Evolutionary conservation across 306 rosid genomes (phyloP), one percentile per base, ranked within the genome.

Genomic region (Herpetospermum pedunculosum): DNA sequence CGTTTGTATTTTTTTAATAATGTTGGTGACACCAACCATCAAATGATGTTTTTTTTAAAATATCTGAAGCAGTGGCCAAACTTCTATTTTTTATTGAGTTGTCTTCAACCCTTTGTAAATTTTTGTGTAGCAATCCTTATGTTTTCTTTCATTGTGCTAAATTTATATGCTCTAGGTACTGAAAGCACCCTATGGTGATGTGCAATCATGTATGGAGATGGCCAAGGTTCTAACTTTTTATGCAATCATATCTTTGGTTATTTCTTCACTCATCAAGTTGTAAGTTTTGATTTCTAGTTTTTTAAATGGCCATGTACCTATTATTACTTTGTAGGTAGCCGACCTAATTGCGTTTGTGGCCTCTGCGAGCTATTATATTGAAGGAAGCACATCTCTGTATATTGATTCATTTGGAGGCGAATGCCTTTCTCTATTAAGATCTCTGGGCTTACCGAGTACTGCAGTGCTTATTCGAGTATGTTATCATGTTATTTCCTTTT

Each of bases 381-480:
- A 83, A 81, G 97, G 79, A 70, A 81, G 88, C 78, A 74, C 78
- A 72, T 84, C 94, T 72, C 46, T 63, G 86, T 84, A 85, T 81
- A 81, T 91, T 10, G 97, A 94, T 79, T 91, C 96, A 8, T 94
- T 94, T 82, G 99, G 96, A 83, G 81, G 82, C 65, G 97, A 88
- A 69, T 94, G 97, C 76, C 97, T 94, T 81, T 94, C 99, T 16
- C 89, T 94, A 47, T 89, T 89, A 77, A 89, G 91, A 77, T 88
- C 97, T 60, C 85, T 94, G 75, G 99, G 99, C 75, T 83, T 94
- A 82, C 99, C 97, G 8, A 91, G 97, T 86, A 89, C 96, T 18
- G 90, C 73, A 21, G 96, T 89, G 73, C 89, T 94, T 59, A 76
- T 94, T 65, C 91, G 97, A 40, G 99, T 94, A 89, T 77, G 99